Evolutionary conservation across 1,139 yeast species (phyloP).

Genomic region (Debaryomyces sp.): DNA sequence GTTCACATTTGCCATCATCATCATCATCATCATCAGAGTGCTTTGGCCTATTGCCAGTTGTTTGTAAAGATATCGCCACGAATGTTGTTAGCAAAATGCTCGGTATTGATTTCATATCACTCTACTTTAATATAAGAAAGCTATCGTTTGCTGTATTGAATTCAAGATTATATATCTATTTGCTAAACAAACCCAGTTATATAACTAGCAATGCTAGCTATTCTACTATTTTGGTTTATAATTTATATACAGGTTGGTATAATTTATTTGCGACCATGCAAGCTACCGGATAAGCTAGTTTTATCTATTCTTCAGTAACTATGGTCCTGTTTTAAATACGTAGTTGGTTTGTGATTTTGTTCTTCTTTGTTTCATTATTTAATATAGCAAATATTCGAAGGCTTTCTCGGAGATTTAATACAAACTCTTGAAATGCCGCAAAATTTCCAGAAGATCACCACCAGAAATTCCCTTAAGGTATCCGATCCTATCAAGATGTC

Average conservation of each 20-base stretch:
- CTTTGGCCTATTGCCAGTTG: neutral
- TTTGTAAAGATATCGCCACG: constrained; percentile 2
- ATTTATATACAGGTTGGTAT: neutral
- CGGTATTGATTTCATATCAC: constrained; percentile 2
- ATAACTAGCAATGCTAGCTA: neutral
- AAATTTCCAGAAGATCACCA: too few species aligned
- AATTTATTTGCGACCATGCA: neutral
- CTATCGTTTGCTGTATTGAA: neutral
- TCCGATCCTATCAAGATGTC: too few species aligned
- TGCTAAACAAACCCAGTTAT: neutral
- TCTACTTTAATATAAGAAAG: neutral
- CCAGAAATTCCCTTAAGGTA: too few species aligned
- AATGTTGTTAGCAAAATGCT: constrained; percentile 2
- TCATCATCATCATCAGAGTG: constrained; percentile 4
- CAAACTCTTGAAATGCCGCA: too few species aligned
- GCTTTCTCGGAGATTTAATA: too few species aligned
- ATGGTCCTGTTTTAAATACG: too few species aligned
- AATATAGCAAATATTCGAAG: too few species aligned
- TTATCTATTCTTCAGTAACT: neutral
- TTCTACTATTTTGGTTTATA: neutral
- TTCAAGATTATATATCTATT: neutral
- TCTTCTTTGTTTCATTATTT: too few species aligned
- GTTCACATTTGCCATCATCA: constrained; percentile 51
- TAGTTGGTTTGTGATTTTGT: too few species aligned
- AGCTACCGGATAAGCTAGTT: neutral